A percentile compares a stretch with the other conserved stretches of the same genome.
Evolutionary conservation across 768 basidiomycete species (phyloP).

Genomic region (Fibroporia radiculosa): DNA sequence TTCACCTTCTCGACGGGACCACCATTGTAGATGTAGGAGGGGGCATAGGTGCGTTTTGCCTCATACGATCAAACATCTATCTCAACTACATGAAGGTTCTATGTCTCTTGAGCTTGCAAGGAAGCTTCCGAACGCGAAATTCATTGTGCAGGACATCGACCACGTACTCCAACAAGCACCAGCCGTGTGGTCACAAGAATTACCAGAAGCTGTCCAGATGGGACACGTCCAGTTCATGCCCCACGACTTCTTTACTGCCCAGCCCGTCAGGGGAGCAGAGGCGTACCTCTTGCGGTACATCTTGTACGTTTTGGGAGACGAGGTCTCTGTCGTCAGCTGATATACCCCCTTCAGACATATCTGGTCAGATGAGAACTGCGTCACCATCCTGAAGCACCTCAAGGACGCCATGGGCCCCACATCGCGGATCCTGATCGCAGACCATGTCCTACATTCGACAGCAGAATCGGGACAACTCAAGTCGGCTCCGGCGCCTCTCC

Average conservation of each 20-base stretch:
- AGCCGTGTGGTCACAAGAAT: slow-evolving; percentile 3
- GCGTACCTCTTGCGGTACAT: slow-evolving; percentile 9
- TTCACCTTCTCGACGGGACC: too few relatives aligned
- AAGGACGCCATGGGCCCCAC: slow-evolving; percentile 5
- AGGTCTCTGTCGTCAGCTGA: background rate
- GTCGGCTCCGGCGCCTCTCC: slow-evolving; percentile 7
- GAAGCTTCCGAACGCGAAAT: slow-evolving; percentile 10
- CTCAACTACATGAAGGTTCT: slow-evolving; percentile 1
- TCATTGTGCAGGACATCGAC: slow-evolving; percentile 16
- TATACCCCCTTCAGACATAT: slow-evolving; percentile 5
- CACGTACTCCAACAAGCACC: slow-evolving; percentile 9
- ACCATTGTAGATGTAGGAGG: slow-evolving; percentile 12
- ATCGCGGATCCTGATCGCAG: slow-evolving; percentile 6
- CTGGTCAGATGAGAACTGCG: slow-evolving; percentile 10
- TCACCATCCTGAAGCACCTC: slow-evolving; percentile 7
- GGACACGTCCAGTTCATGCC: slow-evolving; percentile 2
- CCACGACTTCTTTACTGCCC: slow-evolving; percentile 13
- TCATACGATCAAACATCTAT: too few relatives aligned
- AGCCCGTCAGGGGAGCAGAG: slow-evolving; percentile 10
- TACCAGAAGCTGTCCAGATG: slow-evolving; percentile 2
- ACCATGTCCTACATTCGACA: slow-evolving; percentile 5
- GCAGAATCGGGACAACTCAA: slow-evolving; percentile 1
- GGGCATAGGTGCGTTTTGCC: slow-evolving; percentile 4
- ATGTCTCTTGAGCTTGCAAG: slow-evolving; percentile 12
- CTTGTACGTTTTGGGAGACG: background rate